Evolutionary conservation across 2,329 filamentous ascomycete species (phyloP).

Genomic region (Coniochaeta sp.): DNA sequence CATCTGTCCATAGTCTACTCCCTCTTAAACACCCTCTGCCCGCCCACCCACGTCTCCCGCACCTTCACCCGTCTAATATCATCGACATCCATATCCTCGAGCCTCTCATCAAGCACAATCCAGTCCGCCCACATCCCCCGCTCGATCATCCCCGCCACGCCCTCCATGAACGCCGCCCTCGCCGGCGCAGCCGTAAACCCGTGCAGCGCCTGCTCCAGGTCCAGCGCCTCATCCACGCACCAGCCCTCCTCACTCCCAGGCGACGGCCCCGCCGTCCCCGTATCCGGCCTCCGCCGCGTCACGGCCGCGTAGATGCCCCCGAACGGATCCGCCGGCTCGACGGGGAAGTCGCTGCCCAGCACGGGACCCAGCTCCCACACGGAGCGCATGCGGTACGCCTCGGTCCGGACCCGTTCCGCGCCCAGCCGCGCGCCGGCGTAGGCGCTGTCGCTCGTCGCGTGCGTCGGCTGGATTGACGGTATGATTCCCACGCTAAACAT

Average conservation of each 20-base stretch:
- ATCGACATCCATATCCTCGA: conserved; percentile 43
- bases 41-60: conserved; percentile 62
- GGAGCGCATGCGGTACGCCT: conserved; percentile 61
- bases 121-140: conserved; percentile 61
- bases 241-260: conserved; percentile 48
- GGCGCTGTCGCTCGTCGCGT: conserved; percentile 64
- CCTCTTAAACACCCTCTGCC: conserved; percentile 39
- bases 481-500: conserved; percentile 54
- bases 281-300: conserved; percentile 50
- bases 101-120: conserved; percentile 57
- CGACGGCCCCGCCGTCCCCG: conserved; percentile 38
- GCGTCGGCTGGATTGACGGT: conserved; percentile 64
- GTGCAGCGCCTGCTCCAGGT: conserved; percentile 48
- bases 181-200: conserved; percentile 57
- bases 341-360: conserved; percentile 64
- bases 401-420: conserved; percentile 38
- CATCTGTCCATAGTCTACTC: conserved; percentile 4
- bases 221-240: conserved; percentile 52
- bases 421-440: conserved; percentile 59
- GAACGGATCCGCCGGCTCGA: conserved; percentile 61
- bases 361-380: conserved; percentile 47
- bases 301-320: conserved; percentile 64
- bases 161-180: conserved; percentile 51
- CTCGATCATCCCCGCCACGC: conserved; percentile 49
- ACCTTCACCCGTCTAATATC: conserved; percentile 47